Evolutionary conservation across 2,329 filamentous ascomycete genomes (phyloP).

Genomic region (Aspergillus sp.): DNA sequence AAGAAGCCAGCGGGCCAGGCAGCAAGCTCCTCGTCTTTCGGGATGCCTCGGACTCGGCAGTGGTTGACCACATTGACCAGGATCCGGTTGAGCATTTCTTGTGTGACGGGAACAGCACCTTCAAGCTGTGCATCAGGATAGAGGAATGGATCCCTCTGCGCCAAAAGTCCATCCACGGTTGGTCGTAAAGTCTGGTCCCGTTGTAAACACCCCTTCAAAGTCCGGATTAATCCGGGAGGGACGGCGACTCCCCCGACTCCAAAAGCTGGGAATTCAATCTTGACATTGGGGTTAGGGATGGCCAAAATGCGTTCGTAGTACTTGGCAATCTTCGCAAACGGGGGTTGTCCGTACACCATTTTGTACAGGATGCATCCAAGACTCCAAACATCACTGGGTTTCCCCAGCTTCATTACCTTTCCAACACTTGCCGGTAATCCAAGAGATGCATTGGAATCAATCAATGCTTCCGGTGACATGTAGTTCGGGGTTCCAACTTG

Average conservation of each 20-base stretch:
- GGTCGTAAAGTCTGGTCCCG: slow-evolving; percentile 58
- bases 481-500: slow-evolving; percentile 97
- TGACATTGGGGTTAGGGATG: slow-evolving; percentile 50
- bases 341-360: slow-evolving; percentile 95
- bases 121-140: slow-evolving; percentile 53
- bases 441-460: slow-evolving; percentile 73
- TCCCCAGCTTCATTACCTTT: slow-evolving; percentile 93
- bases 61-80: slow-evolving; percentile 60
- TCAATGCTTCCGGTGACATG: slow-evolving; percentile 93
- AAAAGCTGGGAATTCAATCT: slow-evolving; percentile 47
- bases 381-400: slow-evolving; percentile 94
- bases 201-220: slow-evolving; percentile 58
- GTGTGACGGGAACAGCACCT: slow-evolving; percentile 50
- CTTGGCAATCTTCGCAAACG: slow-evolving; percentile 88
- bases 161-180: slow-evolving; percentile 56
- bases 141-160: slow-evolving; percentile 56
- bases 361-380: slow-evolving; percentile 96
- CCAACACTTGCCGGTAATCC: slow-evolving; percentile 47
- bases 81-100: slow-evolving; percentile 61
- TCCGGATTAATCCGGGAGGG: slow-evolving; percentile 55
- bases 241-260: slow-evolving; percentile 51
- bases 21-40: slow-evolving; percentile 56
- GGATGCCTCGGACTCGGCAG: slow-evolving; percentile 55
- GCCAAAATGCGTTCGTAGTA: slow-evolving; percentile 74
- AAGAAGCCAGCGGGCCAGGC: slow-evolving; percentile 50